These are phyloP conservation scores for Leucaena leucocephala DNA, from an alignment of 306 rosid genomes.

Conservation along the genomic window DNA sequence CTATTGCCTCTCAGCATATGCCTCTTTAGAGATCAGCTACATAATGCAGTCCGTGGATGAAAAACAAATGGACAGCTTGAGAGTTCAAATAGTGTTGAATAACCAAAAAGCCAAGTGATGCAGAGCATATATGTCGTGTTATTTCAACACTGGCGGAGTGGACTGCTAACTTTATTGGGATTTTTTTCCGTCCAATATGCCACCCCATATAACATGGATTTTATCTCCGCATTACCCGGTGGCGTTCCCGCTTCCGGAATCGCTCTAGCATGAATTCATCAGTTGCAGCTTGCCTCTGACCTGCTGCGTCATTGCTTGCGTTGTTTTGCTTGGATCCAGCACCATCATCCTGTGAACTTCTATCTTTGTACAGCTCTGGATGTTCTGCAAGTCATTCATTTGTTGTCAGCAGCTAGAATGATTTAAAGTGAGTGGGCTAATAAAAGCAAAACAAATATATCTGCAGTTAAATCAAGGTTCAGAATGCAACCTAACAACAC, in stretches of 20 bases:
- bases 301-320: slow-evolving; percentile 55
- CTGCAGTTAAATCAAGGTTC: slow-evolving; percentile 20
- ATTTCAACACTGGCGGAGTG: slow-evolving; percentile 6
- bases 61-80: not conserved
- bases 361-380: slow-evolving; percentile 93
- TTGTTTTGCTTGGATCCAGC: slow-evolving; percentile 66
- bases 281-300: slow-evolving; percentile 94
- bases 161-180: not conserved
- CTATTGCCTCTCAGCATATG: slow-evolving; percentile 5
- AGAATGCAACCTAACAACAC: slow-evolving; percentile 26
- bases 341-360: slow-evolving; percentile 63
- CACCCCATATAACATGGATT: slow-evolving; percentile 30
- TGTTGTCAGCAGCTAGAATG: slow-evolving; percentile 31
- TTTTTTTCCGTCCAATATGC: slow-evolving; percentile 5
- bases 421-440: slow-evolving; percentile 3
- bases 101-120: not conserved
- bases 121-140: slow-evolving; percentile 6
- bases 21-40: not conserved
- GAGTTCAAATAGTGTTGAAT: slow-evolving; percentile 21
- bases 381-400: slow-evolving; percentile 65
- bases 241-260: slow-evolving; percentile 95
- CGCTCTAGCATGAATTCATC: slow-evolving; percentile 94
- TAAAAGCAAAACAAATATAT: slow-evolving; percentile 24
- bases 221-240: slow-evolving; percentile 82
- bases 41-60: not conserved